Percentiles rank a stretch among this genome's conserved stretches.
These are phyloP conservation scores for Coemansia erecta DNA, from an alignment of 192 early-diverging fungal genomes.

Conservation along the genomic window DNA sequence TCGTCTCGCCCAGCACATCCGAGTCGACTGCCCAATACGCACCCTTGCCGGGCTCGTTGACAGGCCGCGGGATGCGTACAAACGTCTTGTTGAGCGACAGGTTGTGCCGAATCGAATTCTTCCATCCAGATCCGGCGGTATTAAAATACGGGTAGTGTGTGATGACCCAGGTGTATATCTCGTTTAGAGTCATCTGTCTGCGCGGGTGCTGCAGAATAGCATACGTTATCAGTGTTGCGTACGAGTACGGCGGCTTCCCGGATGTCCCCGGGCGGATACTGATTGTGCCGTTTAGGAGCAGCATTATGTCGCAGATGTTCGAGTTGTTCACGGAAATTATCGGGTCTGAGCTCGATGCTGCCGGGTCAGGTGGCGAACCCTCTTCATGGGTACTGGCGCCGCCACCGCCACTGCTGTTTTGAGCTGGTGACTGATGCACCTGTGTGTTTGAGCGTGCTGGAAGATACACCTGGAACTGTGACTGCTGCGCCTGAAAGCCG, in stretches of 20 bases:
- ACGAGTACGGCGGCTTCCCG: slow-evolving; percentile 78
- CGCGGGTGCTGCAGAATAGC: slow-evolving; percentile 70
- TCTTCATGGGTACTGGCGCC: not conserved
- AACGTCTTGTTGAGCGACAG: slow-evolving; percentile 82
- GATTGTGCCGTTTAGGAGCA: slow-evolving; percentile 47
- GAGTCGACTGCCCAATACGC: slow-evolving; percentile 80
- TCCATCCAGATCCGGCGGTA: slow-evolving; percentile 69
- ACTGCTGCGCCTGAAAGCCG: not conserved
- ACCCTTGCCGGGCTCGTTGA: slow-evolving; percentile 85
- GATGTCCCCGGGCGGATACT: slow-evolving; percentile 38
- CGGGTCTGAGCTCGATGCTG: not conserved
- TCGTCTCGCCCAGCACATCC: slow-evolving; percentile 33
- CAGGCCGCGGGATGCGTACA: slow-evolving; percentile 71
- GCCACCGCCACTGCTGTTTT: not conserved
- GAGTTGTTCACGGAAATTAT: not conserved
- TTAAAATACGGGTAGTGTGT: slow-evolving; percentile 77
- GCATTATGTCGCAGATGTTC: slow-evolving; percentile 36
- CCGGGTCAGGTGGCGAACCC: slow-evolving; percentile 1
- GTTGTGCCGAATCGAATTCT: slow-evolving; percentile 91
- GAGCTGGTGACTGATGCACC: too few relatives aligned
- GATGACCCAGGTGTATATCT: slow-evolving; percentile 81
- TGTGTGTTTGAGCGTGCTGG: not conserved
- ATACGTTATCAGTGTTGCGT: slow-evolving; percentile 78
- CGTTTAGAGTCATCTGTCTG: slow-evolving; percentile 75
- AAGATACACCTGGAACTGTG: not conserved